Evolutionary conservation across 768 basidiomycete species (phyloP).

Genomic region (Suillus clintonianus): DNA sequence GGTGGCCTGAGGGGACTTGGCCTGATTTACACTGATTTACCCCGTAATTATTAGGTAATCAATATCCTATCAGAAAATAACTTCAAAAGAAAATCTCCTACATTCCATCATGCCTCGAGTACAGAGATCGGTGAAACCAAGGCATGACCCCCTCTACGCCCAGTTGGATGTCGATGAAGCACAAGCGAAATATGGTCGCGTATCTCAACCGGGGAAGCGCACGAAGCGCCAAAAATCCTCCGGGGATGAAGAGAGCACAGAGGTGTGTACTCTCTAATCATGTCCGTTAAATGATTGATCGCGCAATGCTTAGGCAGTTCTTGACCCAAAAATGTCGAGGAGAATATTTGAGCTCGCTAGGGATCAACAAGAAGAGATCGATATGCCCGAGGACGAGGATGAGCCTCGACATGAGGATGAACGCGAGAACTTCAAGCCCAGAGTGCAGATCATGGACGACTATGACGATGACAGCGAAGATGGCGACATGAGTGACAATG

Average conservation of each 20-base stretch:
- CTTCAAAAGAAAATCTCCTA: slow-evolving; percentile 9
- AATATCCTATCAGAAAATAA: background rate
- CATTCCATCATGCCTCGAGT: slow-evolving; percentile 63
- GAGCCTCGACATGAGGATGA: slow-evolving; percentile 39
- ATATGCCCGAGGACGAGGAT: slow-evolving; percentile 60
- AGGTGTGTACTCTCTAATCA: slow-evolving; percentile 42
- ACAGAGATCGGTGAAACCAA: slow-evolving; percentile 53
- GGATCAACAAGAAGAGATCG: slow-evolving; percentile 90
- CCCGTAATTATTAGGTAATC: slow-evolving; percentile 3
- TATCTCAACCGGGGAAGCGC: slow-evolving; percentile 76
- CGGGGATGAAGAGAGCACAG: slow-evolving; percentile 56
- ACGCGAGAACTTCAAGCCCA: slow-evolving; percentile 25
- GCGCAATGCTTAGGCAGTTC: slow-evolving; percentile 48
- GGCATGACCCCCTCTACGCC: slow-evolving; percentile 87
- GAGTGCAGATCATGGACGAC: slow-evolving; percentile 47
- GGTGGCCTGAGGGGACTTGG: too few relatives aligned
- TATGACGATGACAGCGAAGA: slow-evolving; percentile 43
- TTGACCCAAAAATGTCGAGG: slow-evolving; percentile 81
- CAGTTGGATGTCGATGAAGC: slow-evolving; percentile 82
- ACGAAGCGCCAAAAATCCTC: slow-evolving; percentile 54
- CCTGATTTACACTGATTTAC: background rate
- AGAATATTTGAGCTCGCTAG: slow-evolving; percentile 91
- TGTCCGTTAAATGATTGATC: slow-evolving; percentile 4
- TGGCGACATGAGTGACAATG: slow-evolving; percentile 40
- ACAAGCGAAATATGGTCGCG: slow-evolving; percentile 74